These are phyloP conservation scores for Aspergillus oerlinghausenensis DNA, from an alignment of 2,329 filamentous ascomycete species.

Conservation along the genomic window DNA sequence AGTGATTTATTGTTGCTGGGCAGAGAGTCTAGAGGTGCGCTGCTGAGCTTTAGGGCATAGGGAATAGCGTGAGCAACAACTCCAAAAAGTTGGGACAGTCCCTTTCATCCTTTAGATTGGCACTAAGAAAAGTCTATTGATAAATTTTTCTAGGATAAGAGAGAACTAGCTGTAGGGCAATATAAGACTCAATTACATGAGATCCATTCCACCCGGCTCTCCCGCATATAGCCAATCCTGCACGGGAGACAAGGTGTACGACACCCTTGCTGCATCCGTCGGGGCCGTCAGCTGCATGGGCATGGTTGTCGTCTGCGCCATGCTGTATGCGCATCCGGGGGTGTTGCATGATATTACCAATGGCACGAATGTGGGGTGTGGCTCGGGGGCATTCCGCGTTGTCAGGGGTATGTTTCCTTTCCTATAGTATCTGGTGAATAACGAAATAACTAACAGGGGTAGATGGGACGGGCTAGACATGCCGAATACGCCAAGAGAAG, in stretches of 20 bases:
- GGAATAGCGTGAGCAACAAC: too few relatives aligned
- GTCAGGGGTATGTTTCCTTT: slow-evolving; percentile 16
- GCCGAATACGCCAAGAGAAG: slow-evolving; percentile 27
- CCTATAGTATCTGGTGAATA: too few relatives aligned
- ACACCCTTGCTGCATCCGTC: slow-evolving; percentile 38
- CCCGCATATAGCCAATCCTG: slow-evolving; percentile 41
- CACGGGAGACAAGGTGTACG: slow-evolving; percentile 40
- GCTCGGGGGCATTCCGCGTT: slow-evolving; percentile 24
- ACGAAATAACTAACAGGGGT: neutral
- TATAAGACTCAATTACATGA: too few relatives aligned
- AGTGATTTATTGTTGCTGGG: too few relatives aligned
- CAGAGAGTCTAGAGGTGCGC: too few relatives aligned
- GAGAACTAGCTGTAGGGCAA: too few relatives aligned
- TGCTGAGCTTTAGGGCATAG: too few relatives aligned
- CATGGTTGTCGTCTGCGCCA: slow-evolving; percentile 52
- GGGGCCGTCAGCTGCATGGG: slow-evolving; percentile 48
- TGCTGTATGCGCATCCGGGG: neutral
- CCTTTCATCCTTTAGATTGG: too few relatives aligned
- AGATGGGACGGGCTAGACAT: slow-evolving; percentile 30
- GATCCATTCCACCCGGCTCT: slow-evolving; percentile 34
- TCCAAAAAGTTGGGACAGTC: too few relatives aligned
- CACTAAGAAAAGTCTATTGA: too few relatives aligned
- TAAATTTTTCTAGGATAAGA: too few relatives aligned
- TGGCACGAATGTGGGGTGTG: slow-evolving; percentile 29
- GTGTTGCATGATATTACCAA: slow-evolving; percentile 39